Base-by-base conservation (phyloP, 78 protist genomes). In the Monocercomonoides exilis region DNA sequence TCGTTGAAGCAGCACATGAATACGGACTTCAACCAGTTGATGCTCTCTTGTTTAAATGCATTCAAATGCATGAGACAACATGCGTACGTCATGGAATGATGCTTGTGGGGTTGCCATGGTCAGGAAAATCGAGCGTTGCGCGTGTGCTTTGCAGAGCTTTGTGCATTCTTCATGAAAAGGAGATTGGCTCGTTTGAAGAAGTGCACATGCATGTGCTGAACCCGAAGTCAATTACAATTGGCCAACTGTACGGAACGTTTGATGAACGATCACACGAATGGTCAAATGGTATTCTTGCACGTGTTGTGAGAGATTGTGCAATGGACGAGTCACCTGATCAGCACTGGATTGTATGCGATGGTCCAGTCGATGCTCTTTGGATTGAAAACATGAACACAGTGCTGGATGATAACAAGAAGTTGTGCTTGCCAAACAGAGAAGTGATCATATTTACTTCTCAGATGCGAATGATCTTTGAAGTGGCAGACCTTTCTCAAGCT, bases 321-420 rank as follows among this genome's bases (percentile, higher is more conserved):
- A 32, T 85, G 64, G 3, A 89, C 82, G 1, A 5, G 2, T 3
- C 84, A 2, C 64, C 44, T 36, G 85, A 77, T 36, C 3, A 34
- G 29, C 35, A 41, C 41, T 89, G 84, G 88, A 89, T 85, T 5
- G 79, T 80, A 35, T 64, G 45, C 46, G 92, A 87, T 77, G 85
- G 92, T 44, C 88, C 92, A 1, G 87, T 85, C 43, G 90, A 86
- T 80, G 87, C 87, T 84, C 88, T 90, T 43, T 85, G 87, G 92
- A 87, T 85, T 81, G 88, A 81, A 43, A 88, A 88, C 43, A 87
- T 88, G 95, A 93, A 93, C 90, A 91, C 95, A 41, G 94, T 92
- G 77, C 92, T 95, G 43, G 97, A 95, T 85, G 97, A 95, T 90
- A 95, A 94, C 94, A 94, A 93, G 91, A 92, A 90, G 88, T 92